Evolutionary conservation across 306 rosid genomes (phyloP), one percentile per base, ranked within the genome.

Genomic region (Glycyrrhiza uralensis): DNA sequence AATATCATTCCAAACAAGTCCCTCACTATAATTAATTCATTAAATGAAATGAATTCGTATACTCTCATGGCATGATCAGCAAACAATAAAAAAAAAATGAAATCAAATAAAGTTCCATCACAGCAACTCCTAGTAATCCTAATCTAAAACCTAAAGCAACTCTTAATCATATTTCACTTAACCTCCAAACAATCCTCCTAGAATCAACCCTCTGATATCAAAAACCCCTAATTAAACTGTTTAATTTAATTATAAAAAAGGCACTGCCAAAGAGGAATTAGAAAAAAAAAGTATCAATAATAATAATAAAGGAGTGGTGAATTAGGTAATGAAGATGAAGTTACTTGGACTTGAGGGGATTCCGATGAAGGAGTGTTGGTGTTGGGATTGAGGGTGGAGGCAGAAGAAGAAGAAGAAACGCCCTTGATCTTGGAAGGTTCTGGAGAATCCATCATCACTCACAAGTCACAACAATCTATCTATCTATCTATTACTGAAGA

Each of bases 361-460:
- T 81, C 82, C 1, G 71, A 30, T 18, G 74, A 17, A 41, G 78
- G n/a, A 26, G 68, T 19, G 17, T 20, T 36, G 7, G 51, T 4
- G 14, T 13, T 13, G 15, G 58, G n/a, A 14, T 57, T 46, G 49
- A 54, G 15, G 64, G 78, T 14, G 42, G 80, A 9, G 22, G 66
- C 18, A 26, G 76, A 55, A 61, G 80, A 9, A 23, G 66, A 18
- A 26, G 76, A 55, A 61, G 76, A 60, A 69, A 44, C 5, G 11
- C 10, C 55, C 2, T 24, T 71, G 80, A 65, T 36, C 44, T 76
- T 77, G 4, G 70, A 22, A 60, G 84, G 32, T 54, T 79, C 75
- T 42, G 90, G 88, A 54, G 90, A 88, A 74, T 77, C 85, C 90
- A 85, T 85, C 35, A 69, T 55, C 36, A n/a, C n/a, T n/a, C n/a